These are phyloP conservation scores for Aspergillus terreus DNA, from an alignment of 2,329 filamentous ascomycete species.

Conservation along the genomic window DNA sequence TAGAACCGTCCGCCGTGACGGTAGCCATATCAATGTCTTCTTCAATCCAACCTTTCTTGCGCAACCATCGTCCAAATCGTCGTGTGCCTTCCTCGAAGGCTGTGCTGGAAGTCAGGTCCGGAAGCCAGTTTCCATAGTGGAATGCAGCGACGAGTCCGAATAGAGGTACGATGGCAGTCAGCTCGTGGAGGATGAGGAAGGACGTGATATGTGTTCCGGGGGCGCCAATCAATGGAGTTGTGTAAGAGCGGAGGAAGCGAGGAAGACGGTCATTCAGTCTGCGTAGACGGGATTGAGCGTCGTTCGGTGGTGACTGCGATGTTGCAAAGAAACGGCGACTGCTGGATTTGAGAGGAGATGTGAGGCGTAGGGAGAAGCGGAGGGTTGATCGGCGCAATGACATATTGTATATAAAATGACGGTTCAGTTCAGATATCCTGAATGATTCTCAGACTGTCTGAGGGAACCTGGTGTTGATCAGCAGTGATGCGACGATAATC, in stretches of 20 bases:
- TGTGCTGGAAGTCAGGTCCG: constrained; percentile 44
- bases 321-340: constrained; percentile 21
- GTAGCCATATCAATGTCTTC: constrained; percentile 44
- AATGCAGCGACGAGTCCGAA: constrained; percentile 71
- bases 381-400: background rate
- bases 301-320: constrained; percentile 18
- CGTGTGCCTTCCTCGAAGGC: constrained; percentile 60
- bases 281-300: constrained; percentile 30
- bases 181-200: constrained; percentile 86
- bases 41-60: constrained; percentile 73
- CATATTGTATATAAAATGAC: background rate
- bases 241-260: constrained; percentile 64
- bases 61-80: constrained; percentile 73
- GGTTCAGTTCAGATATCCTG: background rate
- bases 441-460: background rate
- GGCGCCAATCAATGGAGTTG: constrained; percentile 66
- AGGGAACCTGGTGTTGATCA: background rate
- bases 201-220: constrained; percentile 79
- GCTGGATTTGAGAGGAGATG: constrained; percentile 8
- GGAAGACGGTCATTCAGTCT: constrained; percentile 54
- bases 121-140: constrained; percentile 74
- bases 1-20: background rate
- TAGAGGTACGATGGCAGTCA: constrained; percentile 81
- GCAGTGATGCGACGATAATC: background rate
- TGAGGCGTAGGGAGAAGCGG: constrained; percentile 1